Conservation (phyloP, 345 rosid genomes). For the Cardamine resedifolia region DNA sequence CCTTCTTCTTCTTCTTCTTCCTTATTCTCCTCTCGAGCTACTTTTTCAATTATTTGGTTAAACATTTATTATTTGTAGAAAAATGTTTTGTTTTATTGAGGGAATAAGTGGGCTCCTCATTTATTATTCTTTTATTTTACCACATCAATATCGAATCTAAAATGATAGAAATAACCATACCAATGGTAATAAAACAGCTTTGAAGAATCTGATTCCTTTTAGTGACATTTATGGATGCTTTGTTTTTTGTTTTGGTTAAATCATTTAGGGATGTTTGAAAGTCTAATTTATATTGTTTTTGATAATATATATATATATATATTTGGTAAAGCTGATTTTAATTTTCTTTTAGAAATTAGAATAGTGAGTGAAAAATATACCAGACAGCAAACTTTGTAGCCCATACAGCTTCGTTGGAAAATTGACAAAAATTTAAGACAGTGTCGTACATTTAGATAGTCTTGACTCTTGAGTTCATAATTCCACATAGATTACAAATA, state of each 20-base stretch:
- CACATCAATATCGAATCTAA: constrained; percentile 21
- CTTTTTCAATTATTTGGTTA: constrained; percentile 36
- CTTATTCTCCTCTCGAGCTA: constrained; percentile 11
- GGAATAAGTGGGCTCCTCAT: constrained; percentile 27
- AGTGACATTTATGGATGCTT: not conserved
- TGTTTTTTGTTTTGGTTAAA: too few species aligned
- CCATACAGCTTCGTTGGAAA: not conserved
- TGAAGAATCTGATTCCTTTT: constrained; percentile 13
- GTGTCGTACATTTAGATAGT: not conserved
- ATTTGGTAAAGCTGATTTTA: not conserved
- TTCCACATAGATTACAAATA: not conserved
- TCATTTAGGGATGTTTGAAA: too few species aligned
- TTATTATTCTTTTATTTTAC: constrained; percentile 14
- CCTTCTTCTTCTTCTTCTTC: not conserved
- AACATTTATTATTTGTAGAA: constrained; percentile 28
- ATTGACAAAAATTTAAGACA: not conserved
- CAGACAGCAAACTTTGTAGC: not conserved
- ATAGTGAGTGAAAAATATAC: not conserved
- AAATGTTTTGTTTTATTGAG: constrained; percentile 12
- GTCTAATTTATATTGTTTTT: too few species aligned
- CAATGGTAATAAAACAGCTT: constrained; percentile 4
- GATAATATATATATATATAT: too few species aligned
- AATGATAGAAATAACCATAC: not conserved
- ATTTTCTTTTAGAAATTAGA: not conserved
- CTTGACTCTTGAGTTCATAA: not conserved